phyloP scores from a whole-genome alignment of 2,329 filamentous ascomycete species.

The Fusarium sublunatum region DNA sequence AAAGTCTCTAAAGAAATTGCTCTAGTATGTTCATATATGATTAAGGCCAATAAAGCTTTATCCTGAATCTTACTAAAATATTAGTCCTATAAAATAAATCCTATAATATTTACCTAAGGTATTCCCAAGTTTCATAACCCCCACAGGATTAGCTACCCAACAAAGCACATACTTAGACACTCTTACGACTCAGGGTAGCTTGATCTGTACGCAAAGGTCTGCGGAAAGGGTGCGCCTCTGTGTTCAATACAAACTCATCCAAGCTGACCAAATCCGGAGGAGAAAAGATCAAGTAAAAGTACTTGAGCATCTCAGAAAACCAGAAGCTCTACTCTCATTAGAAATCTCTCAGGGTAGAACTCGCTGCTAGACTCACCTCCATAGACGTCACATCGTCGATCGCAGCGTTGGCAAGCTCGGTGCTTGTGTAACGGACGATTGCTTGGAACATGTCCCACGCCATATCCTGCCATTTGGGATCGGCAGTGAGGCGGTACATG shows the following conservation, averaged over 20 bases:
- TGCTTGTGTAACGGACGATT: constrained; percentile 58
- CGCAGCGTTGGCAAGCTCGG: constrained; percentile 59
- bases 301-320: constrained; percentile 78
- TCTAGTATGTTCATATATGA: too few species aligned
- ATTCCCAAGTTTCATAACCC: too few species aligned
- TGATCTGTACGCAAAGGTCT: constrained; percentile 20
- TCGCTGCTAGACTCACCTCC: constrained; percentile 59
- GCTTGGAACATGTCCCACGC: constrained; percentile 65
- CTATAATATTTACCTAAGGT: too few species aligned
- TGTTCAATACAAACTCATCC: constrained; percentile 73
- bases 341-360: neutral
- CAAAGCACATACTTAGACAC: too few species aligned
- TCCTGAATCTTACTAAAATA: too few species aligned
- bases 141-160: too few species aligned
- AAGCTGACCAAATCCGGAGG: constrained; percentile 70
- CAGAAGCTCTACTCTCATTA: constrained; percentile 69
- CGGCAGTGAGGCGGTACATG: constrained; percentile 62
- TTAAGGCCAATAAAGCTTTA: too few species aligned
- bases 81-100: too few species aligned
- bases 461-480: constrained; percentile 59
- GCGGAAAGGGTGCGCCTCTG: constrained; percentile 60
- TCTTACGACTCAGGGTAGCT: neutral
- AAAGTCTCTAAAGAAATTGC: too few species aligned
- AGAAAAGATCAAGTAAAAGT: constrained; percentile 77
- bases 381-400: constrained; percentile 62